Evolutionary conservation across 2,329 filamentous ascomycete genomes (phyloP).

Genomic region (Sporothrix inflata): DNA sequence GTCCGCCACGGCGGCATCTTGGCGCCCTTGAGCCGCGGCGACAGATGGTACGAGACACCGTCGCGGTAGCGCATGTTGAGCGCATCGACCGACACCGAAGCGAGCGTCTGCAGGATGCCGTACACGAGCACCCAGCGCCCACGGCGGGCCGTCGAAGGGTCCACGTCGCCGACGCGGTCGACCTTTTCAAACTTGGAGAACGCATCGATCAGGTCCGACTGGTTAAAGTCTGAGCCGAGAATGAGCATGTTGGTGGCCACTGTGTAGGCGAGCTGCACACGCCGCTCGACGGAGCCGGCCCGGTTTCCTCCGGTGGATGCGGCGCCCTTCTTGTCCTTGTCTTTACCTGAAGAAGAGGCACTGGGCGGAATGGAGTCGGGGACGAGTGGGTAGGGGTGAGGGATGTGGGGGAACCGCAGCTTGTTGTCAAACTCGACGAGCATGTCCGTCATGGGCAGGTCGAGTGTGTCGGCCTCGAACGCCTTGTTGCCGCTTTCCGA

Average conservation of each 20-base stretch:
- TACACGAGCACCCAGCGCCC: slow-evolving; percentile 66
- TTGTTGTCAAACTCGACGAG: slow-evolving; percentile 67
- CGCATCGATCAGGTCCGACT: slow-evolving; percentile 58
- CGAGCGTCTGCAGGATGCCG: slow-evolving; percentile 62
- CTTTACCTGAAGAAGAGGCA: slow-evolving; percentile 32
- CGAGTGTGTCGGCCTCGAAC: slow-evolving; percentile 55
- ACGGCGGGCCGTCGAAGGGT: slow-evolving; percentile 59
- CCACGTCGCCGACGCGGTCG: slow-evolving; percentile 54
- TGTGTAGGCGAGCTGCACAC: slow-evolving; percentile 60
- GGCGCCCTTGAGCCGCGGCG: slow-evolving; percentile 55
- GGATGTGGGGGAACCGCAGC: slow-evolving; percentile 65
- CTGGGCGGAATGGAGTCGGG: slow-evolving; percentile 54
- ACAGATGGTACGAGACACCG: slow-evolving; percentile 60
- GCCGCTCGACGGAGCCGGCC: slow-evolving; percentile 48
- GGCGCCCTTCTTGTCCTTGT: slow-evolving; percentile 34
- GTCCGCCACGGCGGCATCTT: slow-evolving; percentile 60
- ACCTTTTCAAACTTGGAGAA: slow-evolving; percentile 61
- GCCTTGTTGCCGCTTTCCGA: slow-evolving; percentile 49
- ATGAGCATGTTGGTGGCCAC: slow-evolving; percentile 63
- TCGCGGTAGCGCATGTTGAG: slow-evolving; percentile 57
- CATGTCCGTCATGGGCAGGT: slow-evolving; percentile 68
- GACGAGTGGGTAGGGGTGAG: slow-evolving; percentile 67
- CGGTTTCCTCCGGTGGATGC: slow-evolving; percentile 33
- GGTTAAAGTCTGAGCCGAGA: slow-evolving; percentile 56
- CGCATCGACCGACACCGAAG: slow-evolving; percentile 61